phyloP scores from a whole-genome alignment of 371 early-diverging fungal genomes.

The Umbelopsis sp. region DNA sequence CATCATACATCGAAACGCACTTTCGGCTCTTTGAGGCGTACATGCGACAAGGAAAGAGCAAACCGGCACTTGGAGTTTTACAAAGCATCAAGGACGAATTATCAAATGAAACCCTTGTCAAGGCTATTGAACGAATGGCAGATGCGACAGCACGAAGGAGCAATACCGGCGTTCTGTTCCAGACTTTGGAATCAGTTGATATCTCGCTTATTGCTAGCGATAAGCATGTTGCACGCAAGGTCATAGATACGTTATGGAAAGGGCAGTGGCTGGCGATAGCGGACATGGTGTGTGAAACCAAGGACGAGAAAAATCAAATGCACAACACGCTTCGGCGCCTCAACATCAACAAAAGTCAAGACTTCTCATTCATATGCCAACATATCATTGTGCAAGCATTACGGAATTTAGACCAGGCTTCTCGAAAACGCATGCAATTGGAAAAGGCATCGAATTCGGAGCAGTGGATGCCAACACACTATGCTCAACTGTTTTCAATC shows the following conservation, averaged over 20 bases:
- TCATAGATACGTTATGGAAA: background rate
- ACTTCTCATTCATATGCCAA: slow-evolving; percentile 5
- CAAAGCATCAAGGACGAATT: background rate
- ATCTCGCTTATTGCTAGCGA: background rate
- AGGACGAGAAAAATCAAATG: background rate
- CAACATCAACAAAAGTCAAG: background rate
- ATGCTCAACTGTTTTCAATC: background rate
- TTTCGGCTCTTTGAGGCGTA: background rate
- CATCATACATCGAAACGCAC: background rate
- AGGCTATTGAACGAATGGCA: background rate
- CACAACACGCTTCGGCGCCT: background rate
- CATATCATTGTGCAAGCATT: slow-evolving; percentile 4
- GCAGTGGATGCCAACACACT: background rate
- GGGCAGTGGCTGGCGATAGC: slow-evolving; percentile 13
- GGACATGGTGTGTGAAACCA: background rate
- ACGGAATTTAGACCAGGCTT: background rate
- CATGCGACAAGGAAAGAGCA: background rate
- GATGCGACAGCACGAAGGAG: background rate
- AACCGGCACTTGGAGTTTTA: background rate
- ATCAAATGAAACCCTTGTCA: background rate
- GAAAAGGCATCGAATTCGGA: background rate
- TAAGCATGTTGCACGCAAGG: slow-evolving; percentile 7
- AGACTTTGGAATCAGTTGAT: background rate
- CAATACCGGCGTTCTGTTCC: background rate
- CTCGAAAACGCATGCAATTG: background rate